Percentiles rank a stretch among this genome's conserved stretches.
Evolutionary conservation across 83 land plant genomes (phyloP).

Genomic region (Thuja plicata): DNA sequence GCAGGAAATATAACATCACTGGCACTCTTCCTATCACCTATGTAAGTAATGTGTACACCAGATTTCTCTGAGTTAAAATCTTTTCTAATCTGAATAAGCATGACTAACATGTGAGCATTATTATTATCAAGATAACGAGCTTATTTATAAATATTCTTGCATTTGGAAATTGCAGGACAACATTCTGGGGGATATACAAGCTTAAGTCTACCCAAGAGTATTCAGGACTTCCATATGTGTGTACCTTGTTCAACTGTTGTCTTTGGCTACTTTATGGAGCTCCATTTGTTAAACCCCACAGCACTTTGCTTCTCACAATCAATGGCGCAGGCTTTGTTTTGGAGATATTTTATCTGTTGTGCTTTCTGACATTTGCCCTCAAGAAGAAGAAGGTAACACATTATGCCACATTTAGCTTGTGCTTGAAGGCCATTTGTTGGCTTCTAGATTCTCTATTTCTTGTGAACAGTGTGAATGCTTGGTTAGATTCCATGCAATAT

Average conservation of each 20-base stretch:
- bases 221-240: conserved; percentile 56
- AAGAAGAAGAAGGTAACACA: conserved; percentile 13
- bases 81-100: neutral
- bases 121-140: too few species aligned
- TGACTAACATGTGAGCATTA: conserved; percentile 16
- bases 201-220: conserved; percentile 48
- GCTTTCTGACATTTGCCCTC: conserved; percentile 41
- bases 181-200: conserved; percentile 50
- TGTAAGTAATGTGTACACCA: neutral
- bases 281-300: conserved; percentile 30
- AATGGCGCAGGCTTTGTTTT: conserved; percentile 50
- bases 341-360: conserved; percentile 37
- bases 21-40: neutral
- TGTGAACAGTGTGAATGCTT: neutral
- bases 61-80: neutral
- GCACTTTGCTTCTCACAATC: conserved; percentile 41
- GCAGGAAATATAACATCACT: neutral
- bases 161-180: conserved; percentile 20
- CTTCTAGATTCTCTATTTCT: neutral
- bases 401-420: neutral
- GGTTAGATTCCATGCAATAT: neutral
- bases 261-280: conserved; percentile 66
- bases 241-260: conserved; percentile 59
- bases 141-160: too few species aligned
- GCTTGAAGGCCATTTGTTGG: too few species aligned